These are phyloP conservation scores for Diplodia sapinea DNA, from an alignment of 2,329 filamentous ascomycete species.

Conservation along the genomic window DNA sequence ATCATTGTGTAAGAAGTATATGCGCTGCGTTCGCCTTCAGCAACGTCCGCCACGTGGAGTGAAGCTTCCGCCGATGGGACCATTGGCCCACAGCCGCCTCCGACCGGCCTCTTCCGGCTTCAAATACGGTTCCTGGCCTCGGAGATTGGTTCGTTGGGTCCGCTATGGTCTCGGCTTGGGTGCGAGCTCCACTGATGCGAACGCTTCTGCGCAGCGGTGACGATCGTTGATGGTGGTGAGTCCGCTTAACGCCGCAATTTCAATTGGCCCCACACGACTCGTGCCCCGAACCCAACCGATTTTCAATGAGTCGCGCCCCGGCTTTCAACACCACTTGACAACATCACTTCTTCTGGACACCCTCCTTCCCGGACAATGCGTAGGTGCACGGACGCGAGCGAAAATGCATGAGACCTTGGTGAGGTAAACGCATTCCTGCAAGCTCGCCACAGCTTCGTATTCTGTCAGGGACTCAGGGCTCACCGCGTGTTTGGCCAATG, in stretches of 20 bases:
- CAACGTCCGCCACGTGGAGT: background rate
- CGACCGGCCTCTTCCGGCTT: background rate
- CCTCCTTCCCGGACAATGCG: no score
- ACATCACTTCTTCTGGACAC: background rate
- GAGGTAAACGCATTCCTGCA: no score
- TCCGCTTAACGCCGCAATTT: background rate
- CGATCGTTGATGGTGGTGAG: background rate
- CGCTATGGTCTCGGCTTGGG: background rate
- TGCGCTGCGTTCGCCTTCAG: background rate
- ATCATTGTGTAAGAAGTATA: conserved; percentile 11
- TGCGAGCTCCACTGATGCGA: background rate
- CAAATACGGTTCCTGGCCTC: background rate
- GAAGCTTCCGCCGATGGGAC: background rate
- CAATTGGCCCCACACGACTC: background rate
- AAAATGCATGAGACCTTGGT: no score
- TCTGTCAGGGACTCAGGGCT: no score
- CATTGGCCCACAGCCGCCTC: background rate
- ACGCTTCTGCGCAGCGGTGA: background rate
- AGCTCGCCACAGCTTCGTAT: no score
- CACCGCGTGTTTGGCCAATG: no score
- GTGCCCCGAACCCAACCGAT: background rate
- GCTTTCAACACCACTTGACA: background rate
- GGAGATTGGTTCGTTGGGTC: background rate
- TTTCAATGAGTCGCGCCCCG: background rate
- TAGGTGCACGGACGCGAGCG: no score